These are phyloP conservation scores for Cadophora luteo-olivacea DNA, from an alignment of 2,329 filamentous ascomycete species.

Conservation along the genomic window DNA sequence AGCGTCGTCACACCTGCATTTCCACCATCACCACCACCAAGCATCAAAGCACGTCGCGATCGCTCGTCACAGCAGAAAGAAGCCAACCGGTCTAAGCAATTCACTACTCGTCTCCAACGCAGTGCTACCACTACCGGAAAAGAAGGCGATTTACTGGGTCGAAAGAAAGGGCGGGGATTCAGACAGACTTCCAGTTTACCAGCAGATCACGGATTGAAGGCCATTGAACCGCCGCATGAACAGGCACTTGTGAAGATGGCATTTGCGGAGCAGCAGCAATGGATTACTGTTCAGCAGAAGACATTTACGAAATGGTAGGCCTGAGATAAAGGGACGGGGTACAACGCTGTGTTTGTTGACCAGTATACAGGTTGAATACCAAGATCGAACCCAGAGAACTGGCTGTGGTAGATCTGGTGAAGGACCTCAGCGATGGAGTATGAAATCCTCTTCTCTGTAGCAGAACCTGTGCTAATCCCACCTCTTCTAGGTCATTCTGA, in stretches of 20 bases:
- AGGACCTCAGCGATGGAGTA: slow-evolving; percentile 92
- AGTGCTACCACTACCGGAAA: slow-evolving; percentile 33
- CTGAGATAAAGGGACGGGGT: slow-evolving; percentile 3
- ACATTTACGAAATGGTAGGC: slow-evolving; percentile 95
- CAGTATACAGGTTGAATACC: slow-evolving; percentile 80
- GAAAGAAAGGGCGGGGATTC: slow-evolving; percentile 32
- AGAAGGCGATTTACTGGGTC: slow-evolving; percentile 28
- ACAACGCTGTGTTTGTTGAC: slow-evolving; percentile 17
- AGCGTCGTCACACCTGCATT: slow-evolving; percentile 19
- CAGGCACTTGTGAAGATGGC: slow-evolving; percentile 60
- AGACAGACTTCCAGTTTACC: slow-evolving; percentile 35
- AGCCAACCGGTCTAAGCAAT: slow-evolving; percentile 38
- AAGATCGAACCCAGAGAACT: slow-evolving; percentile 83
- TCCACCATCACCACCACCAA: slow-evolving; percentile 34
- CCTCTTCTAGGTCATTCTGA: slow-evolving; percentile 77
- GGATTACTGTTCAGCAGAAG: slow-evolving; percentile 91
- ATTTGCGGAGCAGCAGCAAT: slow-evolving; percentile 68
- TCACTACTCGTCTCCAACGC: slow-evolving; percentile 39
- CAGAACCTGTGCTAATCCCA: slow-evolving; percentile 33
- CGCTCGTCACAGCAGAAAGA: slow-evolving; percentile 38
- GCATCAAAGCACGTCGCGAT: slow-evolving; percentile 37
- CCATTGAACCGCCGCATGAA: slow-evolving; percentile 44
- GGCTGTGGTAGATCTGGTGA: slow-evolving; percentile 84
- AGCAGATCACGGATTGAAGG: slow-evolving; percentile 41
- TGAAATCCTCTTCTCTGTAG: slow-evolving; percentile 48